Evolutionary conservation across 768 basidiomycete genomes (phyloP), one percentile per base, ranked within the genome.

Genomic region (Clavulina sp.): DNA sequence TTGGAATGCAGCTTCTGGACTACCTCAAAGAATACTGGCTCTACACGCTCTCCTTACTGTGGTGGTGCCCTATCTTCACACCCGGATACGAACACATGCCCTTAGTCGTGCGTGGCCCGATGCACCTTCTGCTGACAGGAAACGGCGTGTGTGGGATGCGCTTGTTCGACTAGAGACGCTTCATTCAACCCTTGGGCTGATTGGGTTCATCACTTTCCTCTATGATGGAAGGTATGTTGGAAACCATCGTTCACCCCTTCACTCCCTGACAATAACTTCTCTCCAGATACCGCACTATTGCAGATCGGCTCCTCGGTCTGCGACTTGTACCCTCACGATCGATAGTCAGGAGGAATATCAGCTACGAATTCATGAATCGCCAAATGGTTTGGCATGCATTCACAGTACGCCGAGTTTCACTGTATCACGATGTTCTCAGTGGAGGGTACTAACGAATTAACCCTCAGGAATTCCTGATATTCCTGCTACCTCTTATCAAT

Each of bases 371-470:
- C 60, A 93, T 97, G 87, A 96, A 97, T 60, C 84, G 95, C 58
- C 93, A 97, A 64, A 85, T 99, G 75, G 95, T 99, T 51, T 99
- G 95, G 95, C 87, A 92, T 62, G 86, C 89, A 0, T 93, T 97
- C 64, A 97, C 95, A 4, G 93, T 93, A 61, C 51, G 85, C 66
- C n/a, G n/a, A 18, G 30, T 30, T 2, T 5, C 13, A 7, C 16
- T 26, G 16, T 26, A 16, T 18, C 32, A 7, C 28, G 16, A 34
- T 49, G 16, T 13, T 9, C 16, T 30, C 18, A 29, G 16, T 49
- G 32, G 18, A 49, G 7, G 18, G 26, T 34, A 6, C 9, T 49
- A 18, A 28, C 43, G 34, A 13, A 9, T 9, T 24, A 46, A 16
- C 9, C 26, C 24, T 24, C 56, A 97, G 93, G 92, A 97, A 75